These are phyloP conservation scores for Curvularia sp. DNA, from an alignment of 2,329 filamentous ascomycete genomes.

Conservation along the genomic window DNA sequence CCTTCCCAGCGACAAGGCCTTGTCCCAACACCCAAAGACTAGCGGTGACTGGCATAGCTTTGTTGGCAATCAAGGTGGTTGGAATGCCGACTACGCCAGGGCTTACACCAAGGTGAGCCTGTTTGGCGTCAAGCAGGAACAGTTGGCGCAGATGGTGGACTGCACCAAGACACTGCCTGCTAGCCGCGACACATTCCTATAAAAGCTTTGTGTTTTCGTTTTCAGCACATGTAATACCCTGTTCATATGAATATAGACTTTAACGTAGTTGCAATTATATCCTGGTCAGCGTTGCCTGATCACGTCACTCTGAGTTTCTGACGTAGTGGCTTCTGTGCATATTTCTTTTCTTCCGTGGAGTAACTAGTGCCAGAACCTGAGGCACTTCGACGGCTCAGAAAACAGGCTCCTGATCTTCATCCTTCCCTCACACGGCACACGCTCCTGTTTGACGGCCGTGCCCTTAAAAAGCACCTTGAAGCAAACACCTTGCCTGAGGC, in stretches of 20 bases:
- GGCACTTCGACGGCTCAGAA: background rate
- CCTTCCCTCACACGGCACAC: background rate
- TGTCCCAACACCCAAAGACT: constrained; percentile 39
- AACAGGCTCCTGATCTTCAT: background rate
- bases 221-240: background rate
- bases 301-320: background rate
- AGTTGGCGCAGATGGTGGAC: constrained; percentile 34
- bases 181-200: constrained; percentile 19
- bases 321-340: too few relatives aligned
- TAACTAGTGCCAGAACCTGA: background rate
- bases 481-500: background rate
- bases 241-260: background rate
- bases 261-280: background rate
- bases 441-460: background rate
- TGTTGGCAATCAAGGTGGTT: constrained; percentile 39
- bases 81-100: constrained; percentile 45
- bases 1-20: constrained; percentile 37
- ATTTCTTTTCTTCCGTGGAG: background rate
- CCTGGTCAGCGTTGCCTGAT: background rate
- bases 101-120: constrained; percentile 45
- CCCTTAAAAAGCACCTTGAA: background rate
- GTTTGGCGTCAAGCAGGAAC: constrained; percentile 34
- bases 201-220: background rate
- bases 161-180: constrained; percentile 43
- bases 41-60: constrained; percentile 36